Evolutionary conservation across 805 yeast genomes (phyloP), one percentile per base, ranked within the genome.

Genomic region (Kazachstania africana): DNA sequence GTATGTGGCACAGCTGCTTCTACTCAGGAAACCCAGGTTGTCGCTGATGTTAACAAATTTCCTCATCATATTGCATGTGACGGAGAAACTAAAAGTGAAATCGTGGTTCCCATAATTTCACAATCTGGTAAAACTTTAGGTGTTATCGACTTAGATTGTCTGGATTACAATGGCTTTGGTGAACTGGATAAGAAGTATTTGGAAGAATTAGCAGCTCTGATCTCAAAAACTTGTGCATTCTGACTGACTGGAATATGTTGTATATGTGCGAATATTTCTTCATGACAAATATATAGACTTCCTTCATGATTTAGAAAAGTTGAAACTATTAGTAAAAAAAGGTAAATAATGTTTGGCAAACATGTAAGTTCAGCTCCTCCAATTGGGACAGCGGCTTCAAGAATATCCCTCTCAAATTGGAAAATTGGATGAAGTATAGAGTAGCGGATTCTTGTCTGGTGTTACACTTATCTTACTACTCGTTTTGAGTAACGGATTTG

Each of bases 11-110:
- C 71, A 1, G 94, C 95, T 2, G 95, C 94, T 0, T 38, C 48
- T 0, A 40, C 61, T 1, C 55, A 56, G 34, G 33, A 53, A 27
- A 79, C 94, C 1, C 94, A 84, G 49, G 48, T 85, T 5, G 95
- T 88, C 8, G 63, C 67, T 1, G 72, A 88, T 51, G 97, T 88
- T 2, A 65, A 78, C 14, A 53, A 68, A 43, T 84, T 73, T 45
- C 94, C 94, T 0, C 94, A 94, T 1, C 97, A 88, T 51, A 91
- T 88, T 41, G 97, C 97, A 0, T 88, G 98, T 59, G 98, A 91
- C 58, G 94, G 95, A 0, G 94, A 77, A 36, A 88, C 97, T 0
- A 69, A 78, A 40, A 80, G 94, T 53, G 98, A 88, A 50, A 80
- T 88, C 19, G 97, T 91, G 14, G 87, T 88, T 2, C 97, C 97